Percentiles rank a stretch among this genome's conserved stretches.
phyloP scores from a whole-genome alignment of 2,329 filamentous ascomycete genomes.

The Botryotinia globosa region DNA sequence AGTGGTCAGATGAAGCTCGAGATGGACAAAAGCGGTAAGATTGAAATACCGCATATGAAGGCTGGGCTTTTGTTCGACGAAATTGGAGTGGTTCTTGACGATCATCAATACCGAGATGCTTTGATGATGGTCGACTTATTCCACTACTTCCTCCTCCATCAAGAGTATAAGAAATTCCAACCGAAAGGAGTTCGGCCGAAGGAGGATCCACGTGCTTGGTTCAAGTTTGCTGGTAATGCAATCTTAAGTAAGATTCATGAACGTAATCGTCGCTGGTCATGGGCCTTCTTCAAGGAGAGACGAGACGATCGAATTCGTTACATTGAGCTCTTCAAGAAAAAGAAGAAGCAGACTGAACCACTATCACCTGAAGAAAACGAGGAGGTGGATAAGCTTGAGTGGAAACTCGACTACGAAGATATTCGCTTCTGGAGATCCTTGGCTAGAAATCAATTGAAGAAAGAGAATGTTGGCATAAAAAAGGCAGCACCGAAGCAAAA shows the following conservation, averaged over 20 bases:
- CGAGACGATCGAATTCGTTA: slow-evolving; percentile 86
- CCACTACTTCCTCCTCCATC: slow-evolving; percentile 96
- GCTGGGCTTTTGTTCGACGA: slow-evolving; percentile 92
- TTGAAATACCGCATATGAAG: slow-evolving; percentile 80
- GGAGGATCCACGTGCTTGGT: slow-evolving; percentile 89
- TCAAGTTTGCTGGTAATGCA: slow-evolving; percentile 85
- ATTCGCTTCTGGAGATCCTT: slow-evolving; percentile 95
- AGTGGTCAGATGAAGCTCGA: slow-evolving; percentile 93
- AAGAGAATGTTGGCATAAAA: slow-evolving; percentile 88
- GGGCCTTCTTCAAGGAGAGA: slow-evolving; percentile 91
- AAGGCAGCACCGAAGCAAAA: slow-evolving; percentile 62
- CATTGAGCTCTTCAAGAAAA: slow-evolving; percentile 95
- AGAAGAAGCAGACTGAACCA: slow-evolving; percentile 64
- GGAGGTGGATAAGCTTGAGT: slow-evolving; percentile 74
- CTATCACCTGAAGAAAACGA: slow-evolving; percentile 67
- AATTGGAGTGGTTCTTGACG: slow-evolving; percentile 94
- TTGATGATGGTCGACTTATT: slow-evolving; percentile 98
- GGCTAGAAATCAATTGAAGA: slow-evolving; percentile 89
- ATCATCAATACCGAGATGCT: slow-evolving; percentile 94
- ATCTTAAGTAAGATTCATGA: slow-evolving; percentile 94
- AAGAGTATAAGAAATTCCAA: slow-evolving; percentile 92
- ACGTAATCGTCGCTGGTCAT: slow-evolving; percentile 87
- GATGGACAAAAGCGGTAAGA: slow-evolving; percentile 85
- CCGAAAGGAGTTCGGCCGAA: slow-evolving; percentile 78
- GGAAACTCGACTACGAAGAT: slow-evolving; percentile 90